Percentiles rank a stretch among this genome's conserved stretches.
These are phyloP conservation scores for Cladosporium velox DNA, from an alignment of 2,329 filamentous ascomycete genomes.

Conservation along the genomic window DNA sequence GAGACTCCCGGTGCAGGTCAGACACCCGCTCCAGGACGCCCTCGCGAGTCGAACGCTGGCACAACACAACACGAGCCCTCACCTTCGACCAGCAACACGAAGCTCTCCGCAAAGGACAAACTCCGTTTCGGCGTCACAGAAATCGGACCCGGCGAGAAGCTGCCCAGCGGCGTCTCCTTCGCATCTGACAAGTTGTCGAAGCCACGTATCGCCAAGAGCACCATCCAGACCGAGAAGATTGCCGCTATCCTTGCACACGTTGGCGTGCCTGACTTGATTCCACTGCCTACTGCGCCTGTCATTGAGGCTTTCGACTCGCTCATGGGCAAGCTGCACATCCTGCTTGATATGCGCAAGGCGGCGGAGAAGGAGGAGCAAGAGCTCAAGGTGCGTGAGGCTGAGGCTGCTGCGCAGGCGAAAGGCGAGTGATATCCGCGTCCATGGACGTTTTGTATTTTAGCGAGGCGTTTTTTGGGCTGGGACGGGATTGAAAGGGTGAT, in stretches of 20 bases:
- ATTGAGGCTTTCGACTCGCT: constrained; percentile 71
- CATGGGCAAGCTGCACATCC: constrained; percentile 64
- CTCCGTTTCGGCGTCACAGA: constrained; percentile 76
- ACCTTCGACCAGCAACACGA: constrained; percentile 17
- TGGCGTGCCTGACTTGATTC: constrained; percentile 68
- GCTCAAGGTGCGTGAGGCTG: constrained; percentile 56
- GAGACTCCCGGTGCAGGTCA: constrained; percentile 22
- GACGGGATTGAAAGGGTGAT: background rate
- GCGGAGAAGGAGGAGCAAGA: constrained; percentile 76
- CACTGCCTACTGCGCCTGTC: constrained; percentile 73
- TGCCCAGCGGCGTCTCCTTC: constrained; percentile 85
- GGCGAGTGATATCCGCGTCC: background rate
- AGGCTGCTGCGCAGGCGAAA: constrained; percentile 29
- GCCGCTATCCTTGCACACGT: constrained; percentile 70
- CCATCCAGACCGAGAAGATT: constrained; percentile 74
- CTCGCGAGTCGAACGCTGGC: constrained; percentile 48
- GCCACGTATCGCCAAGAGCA: constrained; percentile 73
- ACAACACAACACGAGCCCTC: constrained; percentile 26
- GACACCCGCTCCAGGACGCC: constrained; percentile 27
- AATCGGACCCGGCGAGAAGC: constrained; percentile 69
- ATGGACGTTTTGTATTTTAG: constrained; percentile 1
- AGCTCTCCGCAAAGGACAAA: constrained; percentile 73
- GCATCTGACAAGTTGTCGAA: constrained; percentile 81
- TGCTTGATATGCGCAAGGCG: constrained; percentile 74
- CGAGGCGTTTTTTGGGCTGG: constrained; percentile 11